phyloP scores from a whole-genome alignment of 2,329 filamentous ascomycete species.

The Chaetothyriales sp. region DNA sequence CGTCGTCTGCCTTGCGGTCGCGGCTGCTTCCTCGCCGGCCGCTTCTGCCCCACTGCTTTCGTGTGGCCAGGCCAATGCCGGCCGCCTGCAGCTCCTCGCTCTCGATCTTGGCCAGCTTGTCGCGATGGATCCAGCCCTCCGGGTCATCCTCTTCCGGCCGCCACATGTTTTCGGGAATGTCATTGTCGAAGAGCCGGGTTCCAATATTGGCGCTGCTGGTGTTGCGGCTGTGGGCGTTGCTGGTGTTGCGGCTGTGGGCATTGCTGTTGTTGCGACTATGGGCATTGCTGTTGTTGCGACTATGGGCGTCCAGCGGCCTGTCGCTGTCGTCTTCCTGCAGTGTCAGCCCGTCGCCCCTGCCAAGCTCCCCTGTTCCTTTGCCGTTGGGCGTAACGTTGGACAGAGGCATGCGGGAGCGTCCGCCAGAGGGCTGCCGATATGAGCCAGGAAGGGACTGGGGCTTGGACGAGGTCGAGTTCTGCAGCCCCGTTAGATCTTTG shows the following conservation, averaged over 20 bases:
- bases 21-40: conserved; percentile 26
- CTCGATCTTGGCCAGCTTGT: conserved; percentile 38
- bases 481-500: background rate
- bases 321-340: conserved; percentile 23
- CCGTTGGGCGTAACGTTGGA: conserved; percentile 12
- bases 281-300: too few relatives aligned
- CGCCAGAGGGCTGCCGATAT: conserved; percentile 8
- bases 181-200: conserved; percentile 12
- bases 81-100: conserved; percentile 38
- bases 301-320: conserved; percentile 24
- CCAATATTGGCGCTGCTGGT: conserved; percentile 15
- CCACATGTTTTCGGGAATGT: conserved; percentile 19
- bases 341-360: conserved; percentile 18
- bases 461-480: background rate
- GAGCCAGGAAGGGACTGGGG: background rate
- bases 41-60: conserved; percentile 24
- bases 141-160: conserved; percentile 21
- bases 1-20: conserved; percentile 22
- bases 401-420: conserved; percentile 10
- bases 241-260: conserved; percentile 24
- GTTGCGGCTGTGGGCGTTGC: conserved; percentile 25
- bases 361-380: conserved; percentile 7
- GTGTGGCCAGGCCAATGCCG: conserved; percentile 30
- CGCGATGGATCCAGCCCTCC: conserved; percentile 37
- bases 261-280: conserved; percentile 18